phyloP scores from a whole-genome alignment of 2,329 filamentous ascomycete genomes.

The Elsinoe ampelina region DNA sequence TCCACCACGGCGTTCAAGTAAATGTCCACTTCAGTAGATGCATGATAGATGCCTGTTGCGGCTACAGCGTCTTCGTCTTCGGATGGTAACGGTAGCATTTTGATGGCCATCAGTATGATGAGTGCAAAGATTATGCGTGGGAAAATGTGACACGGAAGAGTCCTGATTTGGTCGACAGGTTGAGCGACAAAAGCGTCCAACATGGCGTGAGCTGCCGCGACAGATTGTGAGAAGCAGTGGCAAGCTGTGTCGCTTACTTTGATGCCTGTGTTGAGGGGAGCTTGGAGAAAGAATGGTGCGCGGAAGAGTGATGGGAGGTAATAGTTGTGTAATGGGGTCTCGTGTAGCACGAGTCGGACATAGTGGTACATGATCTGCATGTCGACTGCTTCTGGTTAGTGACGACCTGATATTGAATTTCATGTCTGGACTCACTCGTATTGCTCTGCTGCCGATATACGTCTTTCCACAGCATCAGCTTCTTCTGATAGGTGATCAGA shows the following conservation, averaged over 20 bases:
- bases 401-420: constrained; percentile 35
- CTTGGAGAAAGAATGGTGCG: constrained; percentile 35
- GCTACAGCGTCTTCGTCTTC: neutral
- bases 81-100: neutral
- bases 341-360: constrained; percentile 64
- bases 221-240: constrained; percentile 56
- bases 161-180: neutral
- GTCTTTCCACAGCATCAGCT: constrained; percentile 54
- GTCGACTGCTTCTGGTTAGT: neutral
- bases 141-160: neutral
- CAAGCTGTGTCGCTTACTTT: constrained; percentile 50
- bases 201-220: constrained; percentile 56
- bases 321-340: constrained; percentile 61
- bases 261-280: constrained; percentile 36
- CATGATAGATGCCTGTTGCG: neutral
- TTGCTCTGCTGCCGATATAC: constrained; percentile 56
- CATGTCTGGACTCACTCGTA: constrained; percentile 22
- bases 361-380: constrained; percentile 52
- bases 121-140: neutral
- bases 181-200: constrained; percentile 52
- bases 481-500: constrained; percentile 52
- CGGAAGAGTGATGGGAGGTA: constrained; percentile 46
- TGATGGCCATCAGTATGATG: constrained; percentile 6
- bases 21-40: neutral
- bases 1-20: neutral